These are phyloP conservation scores for Mucor circinelloides DNA, from an alignment of 371 early-diverging fungal genomes.

Conservation along the genomic window DNA sequence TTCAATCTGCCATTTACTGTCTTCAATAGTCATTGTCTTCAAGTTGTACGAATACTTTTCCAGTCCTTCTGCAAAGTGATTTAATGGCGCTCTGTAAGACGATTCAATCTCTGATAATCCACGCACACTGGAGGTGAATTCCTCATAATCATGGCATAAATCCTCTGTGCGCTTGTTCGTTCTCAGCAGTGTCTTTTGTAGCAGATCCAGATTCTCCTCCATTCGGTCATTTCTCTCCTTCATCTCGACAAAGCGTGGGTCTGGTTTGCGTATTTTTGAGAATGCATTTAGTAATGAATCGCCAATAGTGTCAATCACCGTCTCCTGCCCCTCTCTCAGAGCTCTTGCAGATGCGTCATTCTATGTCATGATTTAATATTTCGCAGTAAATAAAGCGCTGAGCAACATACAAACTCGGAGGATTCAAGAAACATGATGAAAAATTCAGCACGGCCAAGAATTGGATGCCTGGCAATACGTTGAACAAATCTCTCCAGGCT, in stretches of 20 bases:
- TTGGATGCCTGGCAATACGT: constrained; percentile 89
- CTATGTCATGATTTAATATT: constrained; percentile 17
- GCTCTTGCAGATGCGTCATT: constrained; percentile 58
- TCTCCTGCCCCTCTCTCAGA: constrained; percentile 60
- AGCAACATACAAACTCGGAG: constrained; percentile 66
- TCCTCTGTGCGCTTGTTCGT: constrained; percentile 82
- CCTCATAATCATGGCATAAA: constrained; percentile 76
- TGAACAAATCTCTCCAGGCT: constrained; percentile 80
- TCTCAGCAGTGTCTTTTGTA: constrained; percentile 77
- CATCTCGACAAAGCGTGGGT: constrained; percentile 83
- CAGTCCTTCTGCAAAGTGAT: constrained; percentile 66
- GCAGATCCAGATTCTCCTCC: constrained; percentile 78
- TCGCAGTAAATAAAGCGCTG: not conserved
- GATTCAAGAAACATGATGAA: constrained; percentile 84
- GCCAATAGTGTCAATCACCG: constrained; percentile 83
- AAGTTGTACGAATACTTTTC: constrained; percentile 63
- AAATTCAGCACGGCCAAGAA: constrained; percentile 67
- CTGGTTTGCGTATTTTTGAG: constrained; percentile 86
- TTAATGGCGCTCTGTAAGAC: constrained; percentile 67
- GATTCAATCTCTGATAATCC: constrained; percentile 85
- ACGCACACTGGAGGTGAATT: constrained; percentile 70
- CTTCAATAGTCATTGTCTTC: constrained; percentile 60
- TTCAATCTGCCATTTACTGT: constrained; percentile 74
- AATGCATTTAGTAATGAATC: constrained; percentile 91
- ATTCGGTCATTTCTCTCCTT: constrained; percentile 77